Base-by-base conservation (phyloP, 805 yeast genomes). In the Yarrowia osloensis region DNA sequence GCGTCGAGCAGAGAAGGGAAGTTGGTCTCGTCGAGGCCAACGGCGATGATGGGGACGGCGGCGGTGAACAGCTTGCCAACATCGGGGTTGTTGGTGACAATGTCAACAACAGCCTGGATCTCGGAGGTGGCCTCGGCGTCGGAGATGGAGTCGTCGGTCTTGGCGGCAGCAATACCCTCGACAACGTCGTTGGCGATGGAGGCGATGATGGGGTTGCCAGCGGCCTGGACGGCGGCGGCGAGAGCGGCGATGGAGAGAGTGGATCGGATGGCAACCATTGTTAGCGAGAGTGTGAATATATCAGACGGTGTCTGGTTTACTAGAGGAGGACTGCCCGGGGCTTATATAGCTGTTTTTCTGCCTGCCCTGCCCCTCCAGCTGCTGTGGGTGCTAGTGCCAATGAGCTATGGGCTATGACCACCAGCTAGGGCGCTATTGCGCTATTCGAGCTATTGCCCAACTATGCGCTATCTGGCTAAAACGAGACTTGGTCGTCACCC, bases 231-330 rank as follows among this genome's bases (percentile, higher is more conserved):
- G 35, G 29, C 26, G 21, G 37, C 47, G 40, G 63, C 47, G 21
- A 57, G 63, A 39, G 49, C 63, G 49, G 63, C 63, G 35, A 57
- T 9, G 49, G 63, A 33, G 47, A 57, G 63, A 57, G 63, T 57
- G 49, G 63, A 57, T 57, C 63, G 63, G 49, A 57, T 39, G 49
- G 63, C 46, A 57, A 57, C 63, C 63, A 57, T 57, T 54, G 46
- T 57, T 57, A 57, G 35, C 33, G 63, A 57, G 63, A 57, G 63
- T 57, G 49, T 57, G 4, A 13, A 26, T 22, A 26, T 4, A n/a
- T n/a, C 35, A 40, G 63, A 57, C 49, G 37, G 35, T 9, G 49
- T 57, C 49, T 57, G 49, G 19, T 19, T 26, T 26, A 9, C 24
- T 11, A 19, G 22, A 26, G 9, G 52, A 21, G 31, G 54, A 22